Base-by-base conservation (phyloP, 495 filamentous ascomycete species). In the Annulohypoxylon moriforme region DNA sequence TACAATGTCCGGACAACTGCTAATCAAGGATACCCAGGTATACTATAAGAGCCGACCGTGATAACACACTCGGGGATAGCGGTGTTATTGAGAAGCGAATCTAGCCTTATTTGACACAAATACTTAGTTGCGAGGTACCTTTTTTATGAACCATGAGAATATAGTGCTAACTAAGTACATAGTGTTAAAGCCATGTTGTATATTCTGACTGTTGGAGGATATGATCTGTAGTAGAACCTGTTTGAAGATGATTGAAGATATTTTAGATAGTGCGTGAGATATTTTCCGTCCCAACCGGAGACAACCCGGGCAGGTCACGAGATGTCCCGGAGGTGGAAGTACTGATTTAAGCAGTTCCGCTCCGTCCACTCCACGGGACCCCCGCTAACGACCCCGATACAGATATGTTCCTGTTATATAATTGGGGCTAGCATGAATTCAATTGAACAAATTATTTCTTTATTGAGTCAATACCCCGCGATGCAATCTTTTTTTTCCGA, bases 391-490 rank as follows among this genome's bases (percentile, higher is more conserved):
- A 50, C 36, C 25, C 27, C 24, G 46, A 29, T 68, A 68, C 2
- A 31, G 47, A 33, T 34, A 63, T 69, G 59, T 33, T 34, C 11
- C 5, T 11, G 11, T 4, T 64, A 58, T 31, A 49, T 4, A 42
- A 31, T 27, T 64, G 14, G 10, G 13, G 10, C 2, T 10, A 1
- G 33, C 0, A 9, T 18, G 16, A 40, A 69, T 55, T 31, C 31
- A 60, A 70, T 70, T 64, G 29, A 53, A 18, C 11, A 20, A 16
- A 55, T 46, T 69, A 69, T 64, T 36, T 29, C 25, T 46, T 14
- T 64, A 64, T 44, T 18, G 60, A 55, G 34, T 53, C 44, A 10
- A n/a, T 71, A 71, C 68, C 68, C 61, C 68, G 68, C 68, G 56
- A 71, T 36, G 36, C 46, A 71, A 71, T 64, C 1, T 58, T 47